A percentile compares a stretch with the other conserved stretches of the same genome.
phyloP scores from a whole-genome alignment of 306 rosid species.

The Gillenia trifoliata region DNA sequence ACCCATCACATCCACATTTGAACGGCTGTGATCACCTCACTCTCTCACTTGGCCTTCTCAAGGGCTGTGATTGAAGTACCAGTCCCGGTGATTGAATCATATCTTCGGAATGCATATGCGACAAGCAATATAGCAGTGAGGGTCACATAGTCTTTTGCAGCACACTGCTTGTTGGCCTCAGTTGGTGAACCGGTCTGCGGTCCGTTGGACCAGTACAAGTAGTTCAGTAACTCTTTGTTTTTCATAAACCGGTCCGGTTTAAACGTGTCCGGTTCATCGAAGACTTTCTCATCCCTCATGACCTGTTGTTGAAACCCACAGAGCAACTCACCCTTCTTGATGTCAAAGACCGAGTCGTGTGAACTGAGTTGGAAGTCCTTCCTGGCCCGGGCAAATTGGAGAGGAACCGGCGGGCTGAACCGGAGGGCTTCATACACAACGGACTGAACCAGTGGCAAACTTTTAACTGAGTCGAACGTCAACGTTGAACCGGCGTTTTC shows the following conservation, averaged over 20 bases:
- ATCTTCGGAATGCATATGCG: conserved; percentile 61
- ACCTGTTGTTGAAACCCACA: conserved; percentile 76
- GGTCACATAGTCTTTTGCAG: conserved; percentile 64
- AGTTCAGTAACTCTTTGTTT: conserved; percentile 50
- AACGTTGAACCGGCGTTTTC: conserved; percentile 54
- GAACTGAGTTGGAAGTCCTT: conserved; percentile 64
- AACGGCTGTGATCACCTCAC: neutral
- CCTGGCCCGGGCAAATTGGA: conserved; percentile 77
- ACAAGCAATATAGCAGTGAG: conserved; percentile 54
- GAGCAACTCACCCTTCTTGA: conserved; percentile 81
- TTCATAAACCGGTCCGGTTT: conserved; percentile 64
- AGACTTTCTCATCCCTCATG: conserved; percentile 59
- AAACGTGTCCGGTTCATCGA: conserved; percentile 66
- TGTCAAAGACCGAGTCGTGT: conserved; percentile 44
- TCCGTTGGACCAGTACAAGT: conserved; percentile 90
- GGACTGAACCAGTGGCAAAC: conserved; percentile 57
- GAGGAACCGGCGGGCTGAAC: conserved; percentile 79
- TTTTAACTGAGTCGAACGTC: conserved; percentile 51
- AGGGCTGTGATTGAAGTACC: conserved; percentile 54
- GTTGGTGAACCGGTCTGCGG: conserved; percentile 64
- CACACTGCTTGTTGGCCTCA: conserved; percentile 69
- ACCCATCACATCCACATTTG: neutral
- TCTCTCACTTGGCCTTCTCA: conserved; percentile 38
- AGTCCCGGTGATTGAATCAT: conserved; percentile 60
- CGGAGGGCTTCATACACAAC: conserved; percentile 82